Conservation (phyloP, 495 filamentous ascomycete genomes). For the Xylaria intraflava region DNA sequence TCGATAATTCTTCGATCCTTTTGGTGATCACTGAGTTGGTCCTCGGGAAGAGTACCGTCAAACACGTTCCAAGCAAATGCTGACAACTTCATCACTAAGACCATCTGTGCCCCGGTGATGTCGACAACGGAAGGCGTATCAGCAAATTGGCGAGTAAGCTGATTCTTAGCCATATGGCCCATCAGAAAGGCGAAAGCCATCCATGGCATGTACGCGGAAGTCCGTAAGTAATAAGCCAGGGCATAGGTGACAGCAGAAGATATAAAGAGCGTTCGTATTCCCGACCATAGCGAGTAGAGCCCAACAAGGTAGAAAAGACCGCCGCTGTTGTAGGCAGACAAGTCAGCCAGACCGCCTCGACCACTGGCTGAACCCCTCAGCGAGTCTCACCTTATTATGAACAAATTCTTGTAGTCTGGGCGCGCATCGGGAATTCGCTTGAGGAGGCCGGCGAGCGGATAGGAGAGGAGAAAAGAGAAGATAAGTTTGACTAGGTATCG, state of each 20-base stretch:
- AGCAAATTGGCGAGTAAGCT: constrained; percentile 70
- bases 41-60: constrained; percentile 73
- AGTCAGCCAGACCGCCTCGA: not conserved
- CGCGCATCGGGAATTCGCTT: constrained; percentile 85
- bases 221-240: constrained; percentile 70
- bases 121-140: constrained; percentile 63
- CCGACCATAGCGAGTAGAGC: constrained; percentile 91
- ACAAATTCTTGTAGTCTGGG: constrained; percentile 83
- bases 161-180: constrained; percentile 89
- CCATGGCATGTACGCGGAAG: constrained; percentile 98
- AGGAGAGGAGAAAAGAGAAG: constrained; percentile 84
- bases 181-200: constrained; percentile 89
- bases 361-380: not conserved
- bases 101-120: constrained; percentile 97
- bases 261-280: constrained; percentile 70
- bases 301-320: constrained; percentile 82
- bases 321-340: constrained; percentile 11
- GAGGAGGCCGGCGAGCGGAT: constrained; percentile 80
- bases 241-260: constrained; percentile 72
- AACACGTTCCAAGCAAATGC: constrained; percentile 97
- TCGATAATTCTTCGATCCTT: constrained; percentile 69
- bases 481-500: constrained; percentile 76
- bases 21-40: constrained; percentile 77
- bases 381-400: constrained; percentile 61
- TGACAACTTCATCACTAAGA: constrained; percentile 95